Conservation (phyloP, 225 moss, liverwort and hornwort species). For the Asterella californica region DNA sequence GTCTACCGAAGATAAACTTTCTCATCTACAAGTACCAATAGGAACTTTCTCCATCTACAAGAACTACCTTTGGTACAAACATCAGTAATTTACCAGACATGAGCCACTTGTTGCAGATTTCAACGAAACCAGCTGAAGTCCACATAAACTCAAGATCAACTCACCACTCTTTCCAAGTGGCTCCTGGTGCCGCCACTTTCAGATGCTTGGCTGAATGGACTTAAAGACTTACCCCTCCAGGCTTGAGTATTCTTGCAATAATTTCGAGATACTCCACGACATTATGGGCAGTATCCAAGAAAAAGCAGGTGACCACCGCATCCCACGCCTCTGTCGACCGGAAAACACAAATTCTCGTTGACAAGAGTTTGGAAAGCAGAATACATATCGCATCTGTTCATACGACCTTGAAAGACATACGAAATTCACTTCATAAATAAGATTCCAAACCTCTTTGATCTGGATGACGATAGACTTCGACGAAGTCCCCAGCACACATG, state of each 20-base stretch:
- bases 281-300: constrained; percentile 83
- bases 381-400: too few species aligned
- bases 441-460: constrained; percentile 58
- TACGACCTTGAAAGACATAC: background rate
- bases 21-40: background rate
- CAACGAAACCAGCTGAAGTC: background rate
- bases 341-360: background rate
- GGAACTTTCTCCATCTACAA: background rate
- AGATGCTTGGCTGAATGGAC: background rate
- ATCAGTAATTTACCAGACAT: background rate
- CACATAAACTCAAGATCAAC: background rate
- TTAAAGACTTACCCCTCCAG: constrained; percentile 62
- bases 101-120: background rate
- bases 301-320: constrained; percentile 75
- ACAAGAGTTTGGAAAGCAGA: background rate
- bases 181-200: background rate
- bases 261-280: constrained; percentile 75
- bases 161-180: background rate
- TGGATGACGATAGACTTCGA: constrained; percentile 77
- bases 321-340: constrained; percentile 70
- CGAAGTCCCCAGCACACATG: constrained; percentile 87
- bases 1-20: background rate
- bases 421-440: background rate
- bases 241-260: constrained; percentile 65
- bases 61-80: background rate